A percentile compares a stretch with the other conserved stretches of the same genome.
These are phyloP conservation scores for Megacollybia platyphylla DNA, from an alignment of 1,284 basidiomycete genomes.

Conservation along the genomic window DNA sequence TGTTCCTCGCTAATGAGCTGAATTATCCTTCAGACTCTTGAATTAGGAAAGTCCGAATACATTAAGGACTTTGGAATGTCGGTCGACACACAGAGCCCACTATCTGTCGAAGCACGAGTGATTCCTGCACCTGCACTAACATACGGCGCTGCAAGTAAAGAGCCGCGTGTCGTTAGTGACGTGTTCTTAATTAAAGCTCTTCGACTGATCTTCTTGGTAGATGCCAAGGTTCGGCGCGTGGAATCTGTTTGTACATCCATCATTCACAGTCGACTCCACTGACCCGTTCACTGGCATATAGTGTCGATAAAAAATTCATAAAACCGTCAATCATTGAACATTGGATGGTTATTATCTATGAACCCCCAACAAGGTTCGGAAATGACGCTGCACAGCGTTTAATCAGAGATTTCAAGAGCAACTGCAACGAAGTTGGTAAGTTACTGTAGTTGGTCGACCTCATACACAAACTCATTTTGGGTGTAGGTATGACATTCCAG, in stretches of 20 bases:
- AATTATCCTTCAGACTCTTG: slow-evolving; percentile 32
- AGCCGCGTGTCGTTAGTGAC: not conserved
- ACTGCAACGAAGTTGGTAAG: not conserved
- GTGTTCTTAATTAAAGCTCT: too few species aligned
- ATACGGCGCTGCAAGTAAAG: not conserved
- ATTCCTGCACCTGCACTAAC: slow-evolving; percentile 32
- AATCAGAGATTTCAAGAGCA: not conserved
- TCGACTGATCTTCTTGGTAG: not conserved
- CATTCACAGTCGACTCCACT: too few species aligned
- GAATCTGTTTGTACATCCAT: not conserved
- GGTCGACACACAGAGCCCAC: slow-evolving; percentile 33
- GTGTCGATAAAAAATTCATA: not conserved
- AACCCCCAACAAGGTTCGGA: not conserved
- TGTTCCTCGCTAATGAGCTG: not conserved
- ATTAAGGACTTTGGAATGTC: slow-evolving; percentile 54
- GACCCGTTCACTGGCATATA: too few species aligned
- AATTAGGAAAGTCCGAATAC: slow-evolving; percentile 64
- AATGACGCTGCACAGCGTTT: not conserved
- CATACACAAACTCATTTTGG: too few species aligned
- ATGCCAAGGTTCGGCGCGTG: not conserved
- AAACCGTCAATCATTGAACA: not conserved
- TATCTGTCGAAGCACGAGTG: slow-evolving; percentile 46
- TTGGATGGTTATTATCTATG: slow-evolving; percentile 1
- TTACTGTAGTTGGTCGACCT: too few species aligned
- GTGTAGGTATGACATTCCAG: slow-evolving; percentile 6